Base-by-base conservation (phyloP, 2,329 filamentous ascomycete species). In the Dendrostoma leiphaemia region DNA sequence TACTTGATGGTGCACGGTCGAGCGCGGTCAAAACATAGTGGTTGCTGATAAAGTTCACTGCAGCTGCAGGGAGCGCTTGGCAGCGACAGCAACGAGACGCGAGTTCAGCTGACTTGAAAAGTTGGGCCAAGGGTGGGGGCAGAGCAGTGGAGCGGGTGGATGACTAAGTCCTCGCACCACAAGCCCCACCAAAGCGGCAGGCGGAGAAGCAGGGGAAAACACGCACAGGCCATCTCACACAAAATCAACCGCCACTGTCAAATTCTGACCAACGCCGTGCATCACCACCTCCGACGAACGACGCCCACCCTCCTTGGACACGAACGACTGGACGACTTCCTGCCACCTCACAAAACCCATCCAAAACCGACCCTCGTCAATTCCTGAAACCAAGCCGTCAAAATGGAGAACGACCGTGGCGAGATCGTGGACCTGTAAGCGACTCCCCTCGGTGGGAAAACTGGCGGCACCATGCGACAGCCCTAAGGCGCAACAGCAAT, bases 391-490 rank as follows among this genome's bases (percentile, higher is more conserved):
- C 69, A 61, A 71, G 63, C 63, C 72, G 77, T 71, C 73, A 92
- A 84, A 80, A 99, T 97, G 94, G 94, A 99, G 86, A 99, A 99
- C 91, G 94, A 97, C 84, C 53, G 54, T 56, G 93, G 93, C 83
- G 91, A 97, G 81, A 92, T 97, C 82, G 94, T 97, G 78, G 93
- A 97, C 83, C 91, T 96, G 91, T 96, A 87, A 79, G 88, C 79
- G 65, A 57, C 56, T 56, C 61, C 34, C 24, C 17, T 10, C n/a
- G 9, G 21, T n/a, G n/a, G n/a, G n/a, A n/a, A n/a, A n/a, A n/a
- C n/a, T n/a, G n/a, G n/a, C n/a, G n/a, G n/a, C n/a, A n/a, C n/a
- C n/a, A n/a, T n/a, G n/a, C n/a, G n/a, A n/a, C n/a, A n/a, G n/a
- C n/a, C n/a, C n/a, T n/a, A n/a, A n/a, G n/a, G n/a, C n/a, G n/a